Conservation (phyloP, 768 basidiomycete species). For the Rhizopogon vesiculosus region DNA sequence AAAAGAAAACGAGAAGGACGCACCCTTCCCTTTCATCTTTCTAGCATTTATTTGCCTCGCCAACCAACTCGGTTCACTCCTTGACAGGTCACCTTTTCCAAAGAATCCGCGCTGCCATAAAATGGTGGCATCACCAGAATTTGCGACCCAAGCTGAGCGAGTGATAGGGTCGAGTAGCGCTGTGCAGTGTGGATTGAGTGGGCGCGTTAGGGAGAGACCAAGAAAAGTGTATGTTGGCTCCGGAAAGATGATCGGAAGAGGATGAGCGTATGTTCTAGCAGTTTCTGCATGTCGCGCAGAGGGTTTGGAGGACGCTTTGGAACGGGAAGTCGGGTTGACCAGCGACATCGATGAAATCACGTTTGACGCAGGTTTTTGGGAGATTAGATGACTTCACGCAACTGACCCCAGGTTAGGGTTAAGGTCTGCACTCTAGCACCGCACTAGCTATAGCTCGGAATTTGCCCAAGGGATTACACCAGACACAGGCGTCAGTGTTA, state of each 20-base stretch:
- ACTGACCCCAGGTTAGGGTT: not conserved
- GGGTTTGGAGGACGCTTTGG: constrained; percentile 41
- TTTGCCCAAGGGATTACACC: too few species aligned
- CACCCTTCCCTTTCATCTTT: constrained; percentile 55
- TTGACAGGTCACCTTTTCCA: constrained; percentile 91
- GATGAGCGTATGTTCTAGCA: constrained; percentile 63
- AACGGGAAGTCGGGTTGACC: constrained; percentile 35
- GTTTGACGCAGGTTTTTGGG: not conserved
- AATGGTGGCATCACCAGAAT: constrained; percentile 54
- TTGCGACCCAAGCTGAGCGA: constrained; percentile 83
- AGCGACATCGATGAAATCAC: constrained; percentile 37
- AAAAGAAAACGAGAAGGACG: not conserved
- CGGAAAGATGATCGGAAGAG: constrained; percentile 58
- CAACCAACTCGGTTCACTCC: constrained; percentile 95
- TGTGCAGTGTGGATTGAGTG: constrained; percentile 69
- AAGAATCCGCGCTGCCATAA: constrained; percentile 94
- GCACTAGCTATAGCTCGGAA: too few species aligned
- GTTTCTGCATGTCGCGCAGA: constrained; percentile 56
- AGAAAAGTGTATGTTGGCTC: constrained; percentile 48
- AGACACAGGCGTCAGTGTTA: too few species aligned
- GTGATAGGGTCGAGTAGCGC: constrained; percentile 76
- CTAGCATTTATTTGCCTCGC: constrained; percentile 67
- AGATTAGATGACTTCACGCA: not conserved
- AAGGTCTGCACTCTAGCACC: not conserved
- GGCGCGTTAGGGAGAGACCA: constrained; percentile 51